phyloP scores from a whole-genome alignment of 164 flowering plant species.

The Buxus sempervirens region DNA sequence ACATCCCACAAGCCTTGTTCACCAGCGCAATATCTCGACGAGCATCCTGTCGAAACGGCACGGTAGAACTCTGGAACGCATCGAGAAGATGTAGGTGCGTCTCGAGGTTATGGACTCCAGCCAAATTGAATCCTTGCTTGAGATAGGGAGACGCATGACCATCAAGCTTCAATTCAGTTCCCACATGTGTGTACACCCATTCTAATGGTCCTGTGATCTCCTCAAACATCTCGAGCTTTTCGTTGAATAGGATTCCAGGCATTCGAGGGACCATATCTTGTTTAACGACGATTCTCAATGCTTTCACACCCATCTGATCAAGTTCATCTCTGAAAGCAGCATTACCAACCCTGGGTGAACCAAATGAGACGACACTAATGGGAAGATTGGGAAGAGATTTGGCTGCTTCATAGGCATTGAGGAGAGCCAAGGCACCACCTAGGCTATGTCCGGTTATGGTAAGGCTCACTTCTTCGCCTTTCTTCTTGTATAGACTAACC shows the following conservation, averaged over 20 bases:
- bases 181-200: conserved; percentile 58
- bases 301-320: conserved; percentile 35
- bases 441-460: conserved; percentile 75
- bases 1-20: conserved; percentile 44
- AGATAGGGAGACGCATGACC: conserved; percentile 35
- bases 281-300: conserved; percentile 34
- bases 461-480: conserved; percentile 55
- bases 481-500: conserved; percentile 24
- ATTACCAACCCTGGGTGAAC: conserved; percentile 67
- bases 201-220: conserved; percentile 29
- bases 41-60: conserved; percentile 33
- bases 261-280: conserved; percentile 51
- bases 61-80: conserved; percentile 22
- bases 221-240: conserved; percentile 28
- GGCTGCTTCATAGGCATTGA: conserved; percentile 55
- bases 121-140: conserved; percentile 29
- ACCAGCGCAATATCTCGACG: conserved; percentile 43
- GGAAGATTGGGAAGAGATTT: conserved; percentile 26
- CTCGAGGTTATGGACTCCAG: conserved; percentile 49
- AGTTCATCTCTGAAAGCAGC: conserved; percentile 38
- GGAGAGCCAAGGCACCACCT: conserved; percentile 64
- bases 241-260: conserved; percentile 49
- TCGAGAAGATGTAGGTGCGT: conserved; percentile 58
- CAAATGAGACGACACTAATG: conserved; percentile 56
- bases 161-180: conserved; percentile 50